phyloP scores from a whole-genome alignment of 345 rosid species.

The Tarenaya hassleriana region DNA sequence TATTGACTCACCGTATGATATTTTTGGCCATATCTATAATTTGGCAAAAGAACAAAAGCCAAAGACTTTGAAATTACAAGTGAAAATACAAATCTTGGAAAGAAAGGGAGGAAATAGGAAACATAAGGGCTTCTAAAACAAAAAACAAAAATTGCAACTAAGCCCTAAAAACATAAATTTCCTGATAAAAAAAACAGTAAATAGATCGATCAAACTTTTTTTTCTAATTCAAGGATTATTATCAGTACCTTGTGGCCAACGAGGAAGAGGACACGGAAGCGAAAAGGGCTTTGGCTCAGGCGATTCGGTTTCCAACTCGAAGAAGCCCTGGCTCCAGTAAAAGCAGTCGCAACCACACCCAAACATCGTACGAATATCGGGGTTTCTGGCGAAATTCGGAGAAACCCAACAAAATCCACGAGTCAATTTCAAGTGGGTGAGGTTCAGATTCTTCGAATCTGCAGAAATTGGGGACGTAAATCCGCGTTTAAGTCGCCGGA shows the following conservation, averaged over 20 bases:
- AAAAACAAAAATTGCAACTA: too few relatives aligned
- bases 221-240: conserved; percentile 18
- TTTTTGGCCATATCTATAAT: too few relatives aligned
- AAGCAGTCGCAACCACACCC: conserved; percentile 64
- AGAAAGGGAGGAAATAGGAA: too few relatives aligned
- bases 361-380: conserved; percentile 34
- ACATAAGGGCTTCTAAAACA: too few relatives aligned
- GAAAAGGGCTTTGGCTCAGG: conserved; percentile 45
- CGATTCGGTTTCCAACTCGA: conserved; percentile 21
- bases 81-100: too few relatives aligned
- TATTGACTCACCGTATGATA: too few relatives aligned
- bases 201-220: too few relatives aligned
- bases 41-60: too few relatives aligned
- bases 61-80: too few relatives aligned
- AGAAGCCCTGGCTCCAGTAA: conserved; percentile 34
- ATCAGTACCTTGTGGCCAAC: conserved; percentile 61
- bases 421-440: conserved; percentile 22
- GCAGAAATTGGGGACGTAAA: not conserved
- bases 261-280: conserved; percentile 60
- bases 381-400: conserved; percentile 12
- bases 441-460: conserved; percentile 18
- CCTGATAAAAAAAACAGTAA: too few relatives aligned
- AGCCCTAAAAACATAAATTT: too few relatives aligned
- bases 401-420: conserved; percentile 37
- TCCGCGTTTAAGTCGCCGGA: conserved; percentile 8